Conservation (phyloP, 805 yeast species). For the Lachancea nothofagi region DNA sequence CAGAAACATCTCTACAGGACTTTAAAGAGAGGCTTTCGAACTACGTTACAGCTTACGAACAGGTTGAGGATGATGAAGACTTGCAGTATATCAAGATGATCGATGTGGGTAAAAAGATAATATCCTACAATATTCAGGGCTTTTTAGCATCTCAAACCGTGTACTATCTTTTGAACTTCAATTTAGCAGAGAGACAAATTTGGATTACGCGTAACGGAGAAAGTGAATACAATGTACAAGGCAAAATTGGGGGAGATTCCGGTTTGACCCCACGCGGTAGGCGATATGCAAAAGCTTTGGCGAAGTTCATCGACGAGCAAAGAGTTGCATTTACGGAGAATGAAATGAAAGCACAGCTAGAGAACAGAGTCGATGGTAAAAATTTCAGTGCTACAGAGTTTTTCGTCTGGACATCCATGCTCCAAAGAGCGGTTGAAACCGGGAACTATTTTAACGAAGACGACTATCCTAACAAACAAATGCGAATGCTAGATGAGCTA, state of each 20-base stretch:
- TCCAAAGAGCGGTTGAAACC: constrained; percentile 71
- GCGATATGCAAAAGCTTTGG: constrained; percentile 65
- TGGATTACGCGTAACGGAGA: constrained; percentile 97
- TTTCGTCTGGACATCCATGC: constrained; percentile 91
- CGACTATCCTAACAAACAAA: constrained; percentile 70
- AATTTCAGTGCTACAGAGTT: constrained; percentile 50
- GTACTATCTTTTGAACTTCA: constrained; percentile 83
- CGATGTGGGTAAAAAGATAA: constrained; percentile 90
- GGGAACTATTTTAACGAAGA: constrained; percentile 71
- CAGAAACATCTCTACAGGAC: constrained; percentile 69
- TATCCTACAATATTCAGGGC: constrained; percentile 82
- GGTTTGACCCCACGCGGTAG: constrained; percentile 71
- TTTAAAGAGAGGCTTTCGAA: constrained; percentile 75
- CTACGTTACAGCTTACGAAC: constrained; percentile 85
- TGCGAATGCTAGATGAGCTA: constrained; percentile 88
- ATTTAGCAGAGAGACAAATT: constrained; percentile 80
- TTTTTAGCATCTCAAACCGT: constrained; percentile 91
- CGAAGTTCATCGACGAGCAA: constrained; percentile 67
- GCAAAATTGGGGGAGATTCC: constrained; percentile 91
- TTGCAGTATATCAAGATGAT: constrained; percentile 91
- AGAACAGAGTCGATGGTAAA: constrained; percentile 23
- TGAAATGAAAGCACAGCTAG: constrained; percentile 47
- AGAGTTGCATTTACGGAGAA: constrained; percentile 59
- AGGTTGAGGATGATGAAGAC: constrained; percentile 72
- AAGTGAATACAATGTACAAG: constrained; percentile 74